Conservation (phyloP, 2,329 filamentous ascomycete species). For the Macrophomina pseudophaseolina region DNA sequence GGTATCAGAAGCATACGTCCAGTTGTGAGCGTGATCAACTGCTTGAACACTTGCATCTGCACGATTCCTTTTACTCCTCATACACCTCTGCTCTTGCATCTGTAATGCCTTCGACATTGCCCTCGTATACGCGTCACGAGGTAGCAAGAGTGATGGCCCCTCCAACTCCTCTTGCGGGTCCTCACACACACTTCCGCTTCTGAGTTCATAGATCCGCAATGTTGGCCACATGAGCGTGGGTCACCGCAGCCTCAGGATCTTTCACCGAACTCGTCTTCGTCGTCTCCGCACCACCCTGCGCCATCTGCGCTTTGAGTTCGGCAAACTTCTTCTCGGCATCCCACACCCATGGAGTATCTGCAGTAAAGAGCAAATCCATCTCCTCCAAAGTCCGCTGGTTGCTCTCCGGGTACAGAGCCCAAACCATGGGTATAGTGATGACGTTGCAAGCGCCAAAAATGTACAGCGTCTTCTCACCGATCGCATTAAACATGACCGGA, state of each 20-base stretch:
- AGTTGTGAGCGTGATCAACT: no score
- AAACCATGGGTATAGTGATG: slow-evolving; percentile 70
- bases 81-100: no score
- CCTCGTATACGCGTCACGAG: no score
- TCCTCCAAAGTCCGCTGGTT: slow-evolving; percentile 76
- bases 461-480: slow-evolving; percentile 74
- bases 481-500: slow-evolving; percentile 58
- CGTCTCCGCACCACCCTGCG: background rate
- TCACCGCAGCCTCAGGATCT: background rate
- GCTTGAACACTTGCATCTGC: no score
- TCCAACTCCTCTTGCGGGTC: background rate
- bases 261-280: background rate
- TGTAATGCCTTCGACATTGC: no score
- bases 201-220: slow-evolving; percentile 9
- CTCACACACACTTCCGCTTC: background rate
- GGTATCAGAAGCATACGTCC: no score
- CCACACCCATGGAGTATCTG: slow-evolving; percentile 71
- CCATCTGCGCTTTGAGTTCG: slow-evolving; percentile 29
- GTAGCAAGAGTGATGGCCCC: no score
- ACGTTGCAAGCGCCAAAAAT: slow-evolving; percentile 65
- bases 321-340: slow-evolving; percentile 40
- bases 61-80: no score
- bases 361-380: slow-evolving; percentile 74
- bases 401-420: slow-evolving; percentile 75
- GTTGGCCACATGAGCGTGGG: background rate